Conservation (phyloP, 2,329 filamentous ascomycete genomes). For the Bipolaris bicolor region DNA sequence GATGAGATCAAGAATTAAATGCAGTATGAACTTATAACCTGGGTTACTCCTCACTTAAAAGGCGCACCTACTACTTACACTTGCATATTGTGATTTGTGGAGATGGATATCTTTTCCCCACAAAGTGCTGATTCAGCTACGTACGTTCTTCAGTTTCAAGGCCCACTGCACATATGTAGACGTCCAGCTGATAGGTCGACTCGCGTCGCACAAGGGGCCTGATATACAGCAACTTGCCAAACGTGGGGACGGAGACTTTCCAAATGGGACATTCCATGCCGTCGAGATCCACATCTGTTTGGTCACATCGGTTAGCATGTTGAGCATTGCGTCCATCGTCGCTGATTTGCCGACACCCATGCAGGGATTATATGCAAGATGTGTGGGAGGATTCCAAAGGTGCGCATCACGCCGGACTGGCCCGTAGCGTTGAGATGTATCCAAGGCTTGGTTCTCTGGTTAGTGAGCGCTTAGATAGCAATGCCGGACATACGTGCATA, state of each 20-base stretch:
- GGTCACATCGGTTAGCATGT: background rate
- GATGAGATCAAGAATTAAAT: background rate
- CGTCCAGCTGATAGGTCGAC: background rate
- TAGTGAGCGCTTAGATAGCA: background rate
- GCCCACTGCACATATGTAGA: background rate
- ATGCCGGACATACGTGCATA: background rate
- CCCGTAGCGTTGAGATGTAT: background rate
- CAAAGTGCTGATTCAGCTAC: background rate
- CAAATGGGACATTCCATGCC: background rate
- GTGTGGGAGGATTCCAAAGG: slow-evolving; percentile 3
- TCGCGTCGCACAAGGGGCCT: background rate
- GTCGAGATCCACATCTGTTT: background rate
- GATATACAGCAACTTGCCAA: background rate
- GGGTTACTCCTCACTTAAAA: background rate
- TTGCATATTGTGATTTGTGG: background rate
- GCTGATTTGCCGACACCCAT: background rate
- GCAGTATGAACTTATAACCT: background rate
- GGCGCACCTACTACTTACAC: background rate
- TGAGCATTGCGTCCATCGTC: background rate
- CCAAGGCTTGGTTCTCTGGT: background rate
- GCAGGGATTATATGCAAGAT: slow-evolving; percentile 2
- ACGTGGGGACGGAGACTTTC: background rate
- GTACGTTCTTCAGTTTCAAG: background rate
- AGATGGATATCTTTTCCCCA: too few relatives aligned
- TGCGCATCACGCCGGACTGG: slow-evolving; percentile 1